Base-by-base conservation (phyloP, 2,329 filamentous ascomycete species). In the Dothidotthia symphoricarpi region DNA sequence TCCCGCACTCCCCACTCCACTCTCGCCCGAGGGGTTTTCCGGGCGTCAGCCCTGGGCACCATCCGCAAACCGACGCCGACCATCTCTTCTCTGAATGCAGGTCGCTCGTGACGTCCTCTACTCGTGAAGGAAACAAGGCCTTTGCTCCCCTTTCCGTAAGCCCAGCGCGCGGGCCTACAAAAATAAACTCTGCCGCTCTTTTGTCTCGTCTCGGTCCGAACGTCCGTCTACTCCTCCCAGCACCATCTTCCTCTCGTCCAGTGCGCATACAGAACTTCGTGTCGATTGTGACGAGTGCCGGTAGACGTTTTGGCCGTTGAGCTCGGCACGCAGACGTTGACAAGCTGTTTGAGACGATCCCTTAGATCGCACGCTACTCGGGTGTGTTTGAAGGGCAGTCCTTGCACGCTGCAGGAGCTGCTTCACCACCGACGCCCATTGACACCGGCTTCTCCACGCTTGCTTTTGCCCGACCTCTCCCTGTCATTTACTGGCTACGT, bases 341-440 rank as follows among this genome's bases (percentile, higher is more conserved):
- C 19, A 49, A 56, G 43, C 44, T 57, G 56, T 61, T 61, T 62
- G 58, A 64, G 55, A 56, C 58, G 39, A 59, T 62, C 61, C 51
- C 47, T 51, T 56, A 55, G 54, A 27, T 44, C 39, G 43, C 41
- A 22, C 19, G 19, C 19, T 22, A 22, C 19, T 22, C 19, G 9
- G 19, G 19, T 9, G 19, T 22, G 19, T 22, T 22, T 22, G 19
- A 22, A 22, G 19, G 19, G 19, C 19, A 22, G 19, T 22, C 19
- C 19, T 22, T 22, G 19, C 19, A 22, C 19, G 19, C 19, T 22
- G 19, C 19, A 22, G 19, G 19, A 22, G 19, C 19, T 49, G 51
- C 53, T 46, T 57, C 54, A 53, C 43, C 53, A 55, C 54, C 53
- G 49, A 41, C 54, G 46, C 46, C 48, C 41, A 47, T 40, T 35